Evolutionary conservation across 2,329 filamentous ascomycete species (phyloP).

Genomic region (Fusarium subglutinans): DNA sequence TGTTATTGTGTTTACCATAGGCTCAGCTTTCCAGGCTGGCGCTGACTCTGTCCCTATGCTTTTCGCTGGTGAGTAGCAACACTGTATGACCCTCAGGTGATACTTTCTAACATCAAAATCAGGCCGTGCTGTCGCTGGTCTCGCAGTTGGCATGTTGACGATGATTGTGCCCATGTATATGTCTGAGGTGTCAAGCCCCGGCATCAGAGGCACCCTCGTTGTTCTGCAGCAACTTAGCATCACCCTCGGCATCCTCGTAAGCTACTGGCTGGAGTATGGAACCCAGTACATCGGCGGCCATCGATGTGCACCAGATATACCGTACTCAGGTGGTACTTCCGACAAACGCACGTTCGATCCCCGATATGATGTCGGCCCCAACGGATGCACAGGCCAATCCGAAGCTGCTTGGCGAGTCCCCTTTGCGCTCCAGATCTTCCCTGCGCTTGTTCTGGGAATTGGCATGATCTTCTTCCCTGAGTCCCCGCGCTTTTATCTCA

Average conservation of each 20-base stretch:
- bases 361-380: not conserved
- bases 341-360: not conserved
- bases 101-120: not conserved
- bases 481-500: conserved; percentile 41
- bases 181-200: conserved; percentile 58
- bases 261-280: conserved; percentile 46
- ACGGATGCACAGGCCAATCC: not conserved
- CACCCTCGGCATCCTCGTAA: conserved; percentile 43
- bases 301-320: not conserved
- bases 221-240: conserved; percentile 52
- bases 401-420: conserved; percentile 43
- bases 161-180: conserved; percentile 55
- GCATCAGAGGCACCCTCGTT: conserved; percentile 57
- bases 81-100: too few species aligned
- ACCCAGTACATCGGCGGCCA: conserved; percentile 39
- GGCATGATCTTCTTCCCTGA: conserved; percentile 40
- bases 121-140: not conserved
- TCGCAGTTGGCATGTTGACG: conserved; percentile 29
- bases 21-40: conserved; percentile 55
- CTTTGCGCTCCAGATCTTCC: conserved; percentile 44
- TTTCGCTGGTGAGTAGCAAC: conserved; percentile 43
- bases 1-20: conserved; percentile 50
- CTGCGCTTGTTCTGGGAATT: conserved; percentile 37
- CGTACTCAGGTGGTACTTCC: not conserved
- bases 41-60: conserved; percentile 54